Conservation (phyloP, 2,329 filamentous ascomycete genomes). For the Zasmidium angulare region DNA sequence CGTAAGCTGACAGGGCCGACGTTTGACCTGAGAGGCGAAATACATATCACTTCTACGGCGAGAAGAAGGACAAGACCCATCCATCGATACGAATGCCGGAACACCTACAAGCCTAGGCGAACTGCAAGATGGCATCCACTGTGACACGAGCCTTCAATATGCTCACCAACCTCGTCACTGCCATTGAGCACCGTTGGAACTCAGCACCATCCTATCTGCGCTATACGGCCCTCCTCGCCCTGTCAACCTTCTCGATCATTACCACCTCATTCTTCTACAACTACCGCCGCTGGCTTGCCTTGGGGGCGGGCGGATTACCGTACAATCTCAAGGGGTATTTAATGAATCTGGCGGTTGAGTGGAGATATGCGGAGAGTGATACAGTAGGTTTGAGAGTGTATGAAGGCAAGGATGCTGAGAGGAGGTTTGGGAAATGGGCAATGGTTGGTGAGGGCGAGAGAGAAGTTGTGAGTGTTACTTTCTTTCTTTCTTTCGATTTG, state of each 20-base stretch:
- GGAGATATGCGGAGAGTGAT: background rate
- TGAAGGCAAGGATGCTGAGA: background rate
- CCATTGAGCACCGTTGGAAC: too few relatives aligned
- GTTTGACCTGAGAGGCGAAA: too few relatives aligned
- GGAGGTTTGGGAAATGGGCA: background rate
- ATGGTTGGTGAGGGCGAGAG: background rate
- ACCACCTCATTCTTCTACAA: background rate
- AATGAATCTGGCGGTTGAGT: background rate
- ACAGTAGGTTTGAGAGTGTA: background rate
- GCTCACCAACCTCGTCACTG: too few relatives aligned
- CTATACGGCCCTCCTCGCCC: background rate
- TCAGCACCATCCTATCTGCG: background rate
- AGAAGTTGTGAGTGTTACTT: background rate
- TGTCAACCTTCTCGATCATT: background rate
- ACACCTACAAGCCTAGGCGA: too few relatives aligned
- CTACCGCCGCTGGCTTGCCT: background rate
- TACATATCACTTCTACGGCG: too few relatives aligned
- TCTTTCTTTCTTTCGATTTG: background rate
- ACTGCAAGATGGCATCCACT: too few relatives aligned
- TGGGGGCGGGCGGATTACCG: background rate
- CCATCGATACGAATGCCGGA: too few relatives aligned
- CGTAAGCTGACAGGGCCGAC: too few relatives aligned
- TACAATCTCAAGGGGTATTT: background rate
- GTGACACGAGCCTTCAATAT: too few relatives aligned
- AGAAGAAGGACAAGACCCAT: too few relatives aligned